Conservation (phyloP, 768 basidiomycete species). For the Mycena filopes region DNA sequence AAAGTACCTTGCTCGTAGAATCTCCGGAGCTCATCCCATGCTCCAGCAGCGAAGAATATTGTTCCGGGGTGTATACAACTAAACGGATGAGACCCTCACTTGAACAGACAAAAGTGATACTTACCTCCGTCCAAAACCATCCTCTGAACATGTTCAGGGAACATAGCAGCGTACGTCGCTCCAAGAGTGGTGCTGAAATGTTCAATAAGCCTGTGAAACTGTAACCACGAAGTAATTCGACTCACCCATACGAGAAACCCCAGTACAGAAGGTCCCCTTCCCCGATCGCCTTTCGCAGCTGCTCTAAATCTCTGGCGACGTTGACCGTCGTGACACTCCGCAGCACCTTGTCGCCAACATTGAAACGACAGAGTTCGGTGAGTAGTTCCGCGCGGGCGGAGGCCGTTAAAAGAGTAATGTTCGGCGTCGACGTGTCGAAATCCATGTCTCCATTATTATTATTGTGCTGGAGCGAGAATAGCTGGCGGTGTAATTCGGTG, state of each 20-base stretch:
- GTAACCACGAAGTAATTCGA: neutral
- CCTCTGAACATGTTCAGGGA: slow-evolving; percentile 12
- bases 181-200: slow-evolving; percentile 23
- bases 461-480: slow-evolving; percentile 7
- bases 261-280: slow-evolving; percentile 14
- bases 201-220: neutral
- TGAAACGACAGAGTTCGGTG: slow-evolving; percentile 16
- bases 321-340: slow-evolving; percentile 26
- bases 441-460: slow-evolving; percentile 4
- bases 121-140: slow-evolving; percentile 26
- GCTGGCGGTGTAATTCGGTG: slow-evolving; percentile 15
- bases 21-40: slow-evolving; percentile 21
- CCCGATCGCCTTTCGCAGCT: slow-evolving; percentile 25
- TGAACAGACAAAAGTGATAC: too few relatives aligned
- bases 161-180: slow-evolving; percentile 27
- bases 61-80: slow-evolving; percentile 27
- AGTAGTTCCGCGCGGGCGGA: slow-evolving; percentile 12
- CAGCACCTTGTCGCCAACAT: slow-evolving; percentile 20
- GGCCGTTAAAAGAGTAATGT: neutral
- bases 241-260: slow-evolving; percentile 30
- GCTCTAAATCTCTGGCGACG: slow-evolving; percentile 21
- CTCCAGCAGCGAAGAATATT: slow-evolving; percentile 13
- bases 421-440: neutral
- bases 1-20: slow-evolving; percentile 11
- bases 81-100: neutral